Conservation (phyloP, 805 yeast genomes). For the Zygosaccharomyces rouxii region DNA sequence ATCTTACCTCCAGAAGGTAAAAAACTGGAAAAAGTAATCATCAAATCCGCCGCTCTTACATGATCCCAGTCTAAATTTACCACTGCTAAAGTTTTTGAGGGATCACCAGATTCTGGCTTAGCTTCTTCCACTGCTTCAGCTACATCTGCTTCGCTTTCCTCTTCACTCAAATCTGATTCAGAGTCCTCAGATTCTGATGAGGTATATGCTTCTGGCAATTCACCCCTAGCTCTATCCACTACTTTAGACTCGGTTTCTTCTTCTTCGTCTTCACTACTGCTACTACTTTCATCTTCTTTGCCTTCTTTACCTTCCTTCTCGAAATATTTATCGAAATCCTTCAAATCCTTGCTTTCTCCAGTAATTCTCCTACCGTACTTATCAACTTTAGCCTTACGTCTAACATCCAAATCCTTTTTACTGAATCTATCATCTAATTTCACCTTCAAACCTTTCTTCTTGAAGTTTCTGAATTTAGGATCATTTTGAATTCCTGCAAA, state of each 20-base stretch:
- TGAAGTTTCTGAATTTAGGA: conserved; percentile 81
- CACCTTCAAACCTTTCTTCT: conserved; percentile 62
- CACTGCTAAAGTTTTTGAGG: conserved; percentile 75
- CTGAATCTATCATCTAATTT: conserved; percentile 84
- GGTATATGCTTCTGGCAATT: conserved; percentile 46
- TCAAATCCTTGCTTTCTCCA: conserved; percentile 37
- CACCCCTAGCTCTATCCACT: conserved; percentile 67
- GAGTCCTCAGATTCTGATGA: conserved; percentile 43
- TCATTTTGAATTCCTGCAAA: conserved; percentile 76
- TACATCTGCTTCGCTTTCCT: conserved; percentile 46
- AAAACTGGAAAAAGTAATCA: conserved; percentile 85
- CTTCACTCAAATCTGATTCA: conserved; percentile 38
- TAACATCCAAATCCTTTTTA: conserved; percentile 54
- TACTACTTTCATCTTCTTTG: conserved; percentile 12
- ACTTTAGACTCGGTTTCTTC: conserved; percentile 8
- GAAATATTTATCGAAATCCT: conserved; percentile 63
- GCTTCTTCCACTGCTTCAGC: conserved; percentile 53
- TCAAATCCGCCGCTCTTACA: conserved; percentile 75
- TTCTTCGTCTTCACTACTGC: conserved; percentile 22
- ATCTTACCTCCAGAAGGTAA: conserved; percentile 73
- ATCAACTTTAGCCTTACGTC: conserved; percentile 63
- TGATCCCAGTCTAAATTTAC: conserved; percentile 98
- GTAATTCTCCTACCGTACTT: conserved; percentile 77
- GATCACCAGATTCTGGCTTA: conserved; percentile 82
- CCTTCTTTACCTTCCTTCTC: conserved; percentile 39